Evolutionary conservation across 176 grass and related monocot species (phyloP).

Genomic region (Puccinellia tenuiflora): DNA sequence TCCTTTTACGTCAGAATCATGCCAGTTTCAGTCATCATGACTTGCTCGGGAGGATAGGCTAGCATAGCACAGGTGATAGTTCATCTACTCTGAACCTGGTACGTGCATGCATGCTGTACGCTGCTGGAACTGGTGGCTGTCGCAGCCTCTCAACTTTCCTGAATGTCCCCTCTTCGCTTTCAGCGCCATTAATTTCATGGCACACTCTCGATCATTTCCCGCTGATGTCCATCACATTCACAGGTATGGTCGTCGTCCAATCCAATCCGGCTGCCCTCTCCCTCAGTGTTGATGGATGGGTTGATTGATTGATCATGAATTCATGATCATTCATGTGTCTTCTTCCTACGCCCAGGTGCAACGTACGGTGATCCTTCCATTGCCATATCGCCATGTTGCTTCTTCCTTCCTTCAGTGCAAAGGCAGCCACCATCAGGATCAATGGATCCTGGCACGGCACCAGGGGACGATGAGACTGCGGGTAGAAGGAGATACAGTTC

Average conservation of each 20-base stretch:
- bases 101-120: not conserved
- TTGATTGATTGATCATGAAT: not conserved
- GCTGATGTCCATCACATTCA: not conserved
- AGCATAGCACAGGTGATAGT: not conserved
- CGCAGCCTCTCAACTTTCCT: not conserved
- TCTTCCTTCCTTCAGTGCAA: not conserved
- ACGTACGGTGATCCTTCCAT: not conserved
- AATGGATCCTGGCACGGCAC: not conserved
- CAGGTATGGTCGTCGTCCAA: not conserved
- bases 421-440: constrained; percentile 23
- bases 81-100: not conserved
- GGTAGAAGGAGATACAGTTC: not conserved
- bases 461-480: not conserved
- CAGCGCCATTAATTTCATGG: not conserved
- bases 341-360: constrained; percentile 31
- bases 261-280: not conserved
- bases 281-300: not conserved
- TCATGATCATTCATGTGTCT: not conserved
- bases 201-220: not conserved
- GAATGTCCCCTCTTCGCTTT: not conserved
- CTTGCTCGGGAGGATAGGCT: not conserved
- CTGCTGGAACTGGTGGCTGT: not conserved
- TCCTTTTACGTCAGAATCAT: not conserved
- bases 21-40: not conserved
- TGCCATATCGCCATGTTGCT: not conserved